Evolutionary conservation across 2,329 filamentous ascomycete species (phyloP).

Genomic region (Fusarium caatingaense): DNA sequence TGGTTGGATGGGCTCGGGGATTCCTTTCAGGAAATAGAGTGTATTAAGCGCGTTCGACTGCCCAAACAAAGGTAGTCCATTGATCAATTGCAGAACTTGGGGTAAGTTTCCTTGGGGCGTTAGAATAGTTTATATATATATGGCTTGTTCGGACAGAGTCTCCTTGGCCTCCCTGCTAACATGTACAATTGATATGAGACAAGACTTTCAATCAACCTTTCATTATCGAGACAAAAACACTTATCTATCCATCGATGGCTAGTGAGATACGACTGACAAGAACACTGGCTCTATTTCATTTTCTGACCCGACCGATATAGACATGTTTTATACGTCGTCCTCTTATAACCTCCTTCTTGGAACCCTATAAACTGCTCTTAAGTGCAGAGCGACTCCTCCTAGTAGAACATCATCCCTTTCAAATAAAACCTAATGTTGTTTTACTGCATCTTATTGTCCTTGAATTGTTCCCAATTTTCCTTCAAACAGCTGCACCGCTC

Average conservation of each 20-base stretch:
- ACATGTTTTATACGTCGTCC: not conserved
- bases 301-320: not conserved
- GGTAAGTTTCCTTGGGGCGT: not conserved
- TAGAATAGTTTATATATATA: not conserved
- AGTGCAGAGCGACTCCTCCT: not conserved
- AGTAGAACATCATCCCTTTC: accelerated
- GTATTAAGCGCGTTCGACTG: not conserved
- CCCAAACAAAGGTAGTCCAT: not conserved
- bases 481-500: not conserved
- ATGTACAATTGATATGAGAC: not conserved
- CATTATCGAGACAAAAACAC: not conserved
- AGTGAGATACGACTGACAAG: not conserved
- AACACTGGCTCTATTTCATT: not conserved
- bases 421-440: not conserved
- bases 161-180: not conserved
- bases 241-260: accelerated
- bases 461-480: accelerated
- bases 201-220: not conserved
- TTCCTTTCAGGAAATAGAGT: not conserved
- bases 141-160: not conserved
- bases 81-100: not conserved
- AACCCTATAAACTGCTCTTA: not conserved
- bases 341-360: not conserved
- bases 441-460: not conserved
- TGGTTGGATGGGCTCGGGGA: not conserved